Evolutionary conservation across 306 rosid genomes (phyloP), one percentile per base, ranked within the genome.

Genomic region (Lathyrus tuberosus): DNA sequence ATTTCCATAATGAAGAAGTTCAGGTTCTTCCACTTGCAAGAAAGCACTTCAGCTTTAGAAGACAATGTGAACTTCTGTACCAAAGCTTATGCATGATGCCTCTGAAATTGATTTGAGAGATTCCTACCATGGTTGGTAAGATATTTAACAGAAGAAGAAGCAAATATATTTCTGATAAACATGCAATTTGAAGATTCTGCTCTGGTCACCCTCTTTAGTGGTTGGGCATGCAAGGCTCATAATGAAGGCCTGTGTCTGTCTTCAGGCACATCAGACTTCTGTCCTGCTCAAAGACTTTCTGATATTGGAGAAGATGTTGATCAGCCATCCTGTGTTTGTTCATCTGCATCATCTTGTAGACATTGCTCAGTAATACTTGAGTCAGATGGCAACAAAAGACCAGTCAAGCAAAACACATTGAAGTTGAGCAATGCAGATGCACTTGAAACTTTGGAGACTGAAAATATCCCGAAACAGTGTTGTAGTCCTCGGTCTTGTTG

Each of bases 151-250:
- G 95, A 89, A 79, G 95, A 87, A 58, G 96, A 95, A 76, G 84
- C 88, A 17, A 80, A 81, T 78, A 83, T 86, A 79, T 67, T 95
- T 79, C 84, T 87, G 46, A 88, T 77, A 67, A 95, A 91, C 85
- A 87, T 95, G 87, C 88, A 86, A 58, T 82, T 87, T 69, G 99
- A 97, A 26, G 99, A 95, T 91, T 80, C 84, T 70, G 97, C 99
- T 80, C 69, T 95, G 69, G 89, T 95, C 57, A 87, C 97, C 14
- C 96, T 95, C 62, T 91, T 95, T 74, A 91, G 88, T 83, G 97
- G 99, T 56, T 95, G 99, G 99, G 96, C 95, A 71, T 95, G 99
- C 91, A 91, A 91, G 83, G 96, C 92, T 72, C 97, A 95, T 73
- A 91, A 76, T 64, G 87, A 83, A 60, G 96, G 92, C 68, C 73